phyloP scores from a whole-genome alignment of 2,329 filamentous ascomycete species.

The Biscogniauxia sp. region DNA sequence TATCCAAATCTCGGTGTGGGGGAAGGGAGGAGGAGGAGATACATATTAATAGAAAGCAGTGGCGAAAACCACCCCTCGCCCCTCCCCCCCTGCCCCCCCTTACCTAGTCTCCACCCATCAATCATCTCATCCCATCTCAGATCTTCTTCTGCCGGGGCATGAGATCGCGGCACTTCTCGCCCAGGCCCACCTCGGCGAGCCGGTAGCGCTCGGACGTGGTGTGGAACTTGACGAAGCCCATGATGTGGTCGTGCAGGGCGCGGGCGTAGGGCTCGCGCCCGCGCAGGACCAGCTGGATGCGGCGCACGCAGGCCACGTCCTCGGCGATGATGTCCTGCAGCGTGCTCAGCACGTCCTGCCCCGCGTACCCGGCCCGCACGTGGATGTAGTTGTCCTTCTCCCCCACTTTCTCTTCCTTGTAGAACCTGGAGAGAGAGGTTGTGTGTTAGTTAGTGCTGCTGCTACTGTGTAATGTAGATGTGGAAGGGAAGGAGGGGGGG shows the following conservation, averaged over 20 bases:
- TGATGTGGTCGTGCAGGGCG: constrained; percentile 24
- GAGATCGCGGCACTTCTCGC: constrained; percentile 1
- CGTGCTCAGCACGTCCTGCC: constrained; percentile 13
- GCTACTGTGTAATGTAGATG: not conserved
- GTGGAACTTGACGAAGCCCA: constrained; percentile 27
- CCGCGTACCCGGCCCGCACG: constrained; percentile 20
- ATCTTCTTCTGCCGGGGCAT: not conserved
- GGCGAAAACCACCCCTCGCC: too few relatives aligned
- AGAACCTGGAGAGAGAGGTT: constrained; percentile 28
- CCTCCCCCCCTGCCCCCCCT: too few relatives aligned
- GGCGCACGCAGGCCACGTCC: constrained; percentile 12
- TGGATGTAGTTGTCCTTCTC: constrained; percentile 29
- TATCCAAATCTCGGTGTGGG: too few relatives aligned
- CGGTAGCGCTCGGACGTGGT: constrained; percentile 16
- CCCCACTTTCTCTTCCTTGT: constrained; percentile 29
- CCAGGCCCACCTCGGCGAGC: constrained; percentile 18
- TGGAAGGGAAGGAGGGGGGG: not conserved
- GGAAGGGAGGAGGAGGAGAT: too few relatives aligned
- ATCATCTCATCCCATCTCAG: too few relatives aligned
- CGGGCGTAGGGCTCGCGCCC: constrained; percentile 20
- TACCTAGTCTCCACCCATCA: too few relatives aligned
- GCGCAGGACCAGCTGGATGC: constrained; percentile 18
- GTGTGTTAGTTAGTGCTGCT: not conserved
- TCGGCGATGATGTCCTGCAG: constrained; percentile 18
- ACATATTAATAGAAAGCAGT: too few relatives aligned